Conservation (phyloP, 768 basidiomycete species). For the Trametes maxima region DNA sequence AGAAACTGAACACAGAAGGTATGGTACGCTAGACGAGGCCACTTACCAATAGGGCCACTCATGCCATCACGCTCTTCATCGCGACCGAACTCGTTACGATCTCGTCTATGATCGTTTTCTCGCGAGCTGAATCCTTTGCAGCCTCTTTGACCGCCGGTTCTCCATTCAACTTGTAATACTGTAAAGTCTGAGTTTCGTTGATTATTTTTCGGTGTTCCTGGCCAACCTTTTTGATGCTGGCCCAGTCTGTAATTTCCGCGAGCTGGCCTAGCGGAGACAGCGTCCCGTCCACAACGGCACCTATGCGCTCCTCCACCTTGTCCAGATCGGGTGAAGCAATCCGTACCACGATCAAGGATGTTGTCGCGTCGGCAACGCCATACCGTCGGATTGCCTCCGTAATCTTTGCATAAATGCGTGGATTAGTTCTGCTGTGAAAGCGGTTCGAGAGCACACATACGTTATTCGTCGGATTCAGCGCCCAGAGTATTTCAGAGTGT, state of each 20-base stretch:
- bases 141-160: slow-evolving; percentile 47
- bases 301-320: slow-evolving; percentile 57
- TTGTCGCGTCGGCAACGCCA: slow-evolving; percentile 71
- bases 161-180: slow-evolving; percentile 73
- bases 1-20: neutral
- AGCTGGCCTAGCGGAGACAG: slow-evolving; percentile 51
- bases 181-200: slow-evolving; percentile 11
- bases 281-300: slow-evolving; percentile 58
- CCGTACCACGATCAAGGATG: slow-evolving; percentile 71
- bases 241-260: slow-evolving; percentile 65
- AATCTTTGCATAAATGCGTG: slow-evolving; percentile 56
- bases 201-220: neutral
- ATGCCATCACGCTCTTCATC: slow-evolving; percentile 67
- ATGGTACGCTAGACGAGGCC: neutral
- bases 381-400: slow-evolving; percentile 86
- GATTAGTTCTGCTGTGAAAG: neutral
- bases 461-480: slow-evolving; percentile 85
- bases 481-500: slow-evolving; percentile 91
- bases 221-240: slow-evolving; percentile 70
- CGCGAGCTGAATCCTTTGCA: slow-evolving; percentile 38
- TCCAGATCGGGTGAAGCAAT: slow-evolving; percentile 47
- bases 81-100: slow-evolving; percentile 80
- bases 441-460: slow-evolving; percentile 38
- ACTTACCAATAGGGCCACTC: neutral
- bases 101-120: slow-evolving; percentile 52